Percentiles rank a stretch among this genome's conserved stretches.
phyloP scores from a whole-genome alignment of 768 basidiomycete species.

The Rhodosporidiobolus odoratus region DNA sequence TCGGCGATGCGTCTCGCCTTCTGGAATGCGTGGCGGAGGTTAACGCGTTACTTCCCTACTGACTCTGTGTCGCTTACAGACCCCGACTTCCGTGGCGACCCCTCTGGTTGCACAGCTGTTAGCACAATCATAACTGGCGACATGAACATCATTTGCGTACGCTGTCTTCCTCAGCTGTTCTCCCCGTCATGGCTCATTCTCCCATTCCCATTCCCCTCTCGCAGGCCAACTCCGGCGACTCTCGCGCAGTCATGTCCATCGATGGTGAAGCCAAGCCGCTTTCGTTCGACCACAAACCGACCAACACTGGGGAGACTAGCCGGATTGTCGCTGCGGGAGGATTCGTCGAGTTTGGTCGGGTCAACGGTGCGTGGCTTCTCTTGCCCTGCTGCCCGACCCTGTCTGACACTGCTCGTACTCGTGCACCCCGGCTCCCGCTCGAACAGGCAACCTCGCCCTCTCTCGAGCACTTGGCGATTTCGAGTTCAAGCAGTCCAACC shows the following conservation, averaged over 20 bases:
- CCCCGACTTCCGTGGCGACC: conserved; percentile 78
- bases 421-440: neutral
- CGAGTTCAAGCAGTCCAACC: conserved; percentile 92
- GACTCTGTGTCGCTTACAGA: no score
- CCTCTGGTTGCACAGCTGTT: conserved; percentile 94
- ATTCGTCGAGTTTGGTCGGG: conserved; percentile 91
- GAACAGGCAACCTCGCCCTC: conserved; percentile 82
- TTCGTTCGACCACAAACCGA: conserved; percentile 93
- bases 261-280: conserved; percentile 81
- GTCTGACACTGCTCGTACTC: neutral
- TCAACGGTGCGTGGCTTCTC: conserved; percentile 65
- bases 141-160: conserved; percentile 56
- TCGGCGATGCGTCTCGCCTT: no score
- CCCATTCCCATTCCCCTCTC: neutral
- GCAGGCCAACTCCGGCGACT: conserved; percentile 97
- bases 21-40: no score
- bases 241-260: conserved; percentile 76
- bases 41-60: no score
- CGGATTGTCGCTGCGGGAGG: conserved; percentile 88
- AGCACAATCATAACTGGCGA: conserved; percentile 76
- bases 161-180: neutral
- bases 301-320: conserved; percentile 73
- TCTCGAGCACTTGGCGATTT: conserved; percentile 96
- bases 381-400: conserved; percentile 18
- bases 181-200: neutral